Percentiles rank a stretch among this genome's conserved stretches.
Conservation (phyloP, 2,329 filamentous ascomycete genomes). For the Septoria linicola region DNA sequence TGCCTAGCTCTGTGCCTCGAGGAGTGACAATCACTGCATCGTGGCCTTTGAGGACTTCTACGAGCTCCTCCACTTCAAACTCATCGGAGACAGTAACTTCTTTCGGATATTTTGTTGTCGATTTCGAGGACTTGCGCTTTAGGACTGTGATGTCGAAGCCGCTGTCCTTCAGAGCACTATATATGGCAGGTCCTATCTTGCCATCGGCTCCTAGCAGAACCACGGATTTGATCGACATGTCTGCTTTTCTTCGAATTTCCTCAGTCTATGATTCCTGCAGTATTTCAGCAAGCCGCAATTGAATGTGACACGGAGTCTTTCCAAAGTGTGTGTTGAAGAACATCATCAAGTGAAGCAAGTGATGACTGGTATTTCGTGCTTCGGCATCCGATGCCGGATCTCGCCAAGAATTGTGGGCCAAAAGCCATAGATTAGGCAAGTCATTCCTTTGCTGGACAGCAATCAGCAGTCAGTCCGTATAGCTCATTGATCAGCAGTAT, state of each 20-base stretch:
- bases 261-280: neutral
- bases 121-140: constrained; percentile 50
- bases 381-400: constrained; percentile 7
- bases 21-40: constrained; percentile 57
- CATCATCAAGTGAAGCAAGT: neutral
- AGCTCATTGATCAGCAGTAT: too few species aligned
- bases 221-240: constrained; percentile 44
- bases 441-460: neutral
- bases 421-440: neutral
- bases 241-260: neutral
- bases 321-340: neutral
- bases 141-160: constrained; percentile 57
- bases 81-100: constrained; percentile 49
- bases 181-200: constrained; percentile 46
- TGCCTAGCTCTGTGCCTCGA: constrained; percentile 42
- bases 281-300: neutral
- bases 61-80: constrained; percentile 50
- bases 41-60: constrained; percentile 53
- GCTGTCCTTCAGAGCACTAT: constrained; percentile 43
- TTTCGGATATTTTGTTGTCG: constrained; percentile 38
- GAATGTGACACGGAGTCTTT: too few species aligned
- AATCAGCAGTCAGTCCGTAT: too few species aligned
- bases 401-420: constrained; percentile 1
- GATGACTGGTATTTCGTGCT: neutral
- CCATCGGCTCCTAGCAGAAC: constrained; percentile 47